Percentiles rank a stretch among this genome's conserved stretches.
Conservation (phyloP, 306 rosid genomes). For the Alnus rubra region DNA sequence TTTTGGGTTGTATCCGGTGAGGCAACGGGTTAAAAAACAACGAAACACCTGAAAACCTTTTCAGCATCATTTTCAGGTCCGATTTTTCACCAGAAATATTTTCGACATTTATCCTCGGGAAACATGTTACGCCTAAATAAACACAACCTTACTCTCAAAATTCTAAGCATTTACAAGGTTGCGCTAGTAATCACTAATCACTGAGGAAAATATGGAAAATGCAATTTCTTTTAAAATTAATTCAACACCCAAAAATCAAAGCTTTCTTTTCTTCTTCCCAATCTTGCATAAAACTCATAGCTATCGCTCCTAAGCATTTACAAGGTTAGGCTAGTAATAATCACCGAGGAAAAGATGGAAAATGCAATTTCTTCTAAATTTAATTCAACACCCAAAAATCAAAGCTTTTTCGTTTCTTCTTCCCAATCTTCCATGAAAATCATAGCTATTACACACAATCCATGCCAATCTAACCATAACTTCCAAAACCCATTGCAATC, state of each 20-base stretch:
- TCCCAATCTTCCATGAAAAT: too few species aligned
- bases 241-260: conserved; percentile 2
- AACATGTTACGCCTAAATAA: too few species aligned
- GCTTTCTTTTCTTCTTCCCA: background rate
- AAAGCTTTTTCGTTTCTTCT: background rate
- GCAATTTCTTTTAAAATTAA: background rate
- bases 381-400: conserved; percentile 1
- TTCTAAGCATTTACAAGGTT: background rate
- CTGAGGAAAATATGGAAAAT: background rate
- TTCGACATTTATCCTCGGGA: too few species aligned
- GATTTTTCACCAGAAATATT: too few species aligned
- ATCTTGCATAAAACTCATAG: too few species aligned
- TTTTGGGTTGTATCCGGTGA: too few species aligned
- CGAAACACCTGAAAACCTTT: too few species aligned
- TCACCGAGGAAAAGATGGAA: background rate
- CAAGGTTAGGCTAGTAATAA: background rate
- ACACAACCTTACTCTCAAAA: background rate
- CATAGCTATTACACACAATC: too few species aligned
- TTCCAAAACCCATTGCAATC: background rate
- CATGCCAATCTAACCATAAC: background rate
- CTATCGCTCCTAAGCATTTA: background rate
- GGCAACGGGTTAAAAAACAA: too few species aligned
- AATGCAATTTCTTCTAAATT: background rate
- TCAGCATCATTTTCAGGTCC: too few species aligned
- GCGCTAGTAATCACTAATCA: background rate